Base-by-base conservation (phyloP, 2,329 filamentous ascomycete genomes). In the Neoscytalidium dimidiatum region DNA sequence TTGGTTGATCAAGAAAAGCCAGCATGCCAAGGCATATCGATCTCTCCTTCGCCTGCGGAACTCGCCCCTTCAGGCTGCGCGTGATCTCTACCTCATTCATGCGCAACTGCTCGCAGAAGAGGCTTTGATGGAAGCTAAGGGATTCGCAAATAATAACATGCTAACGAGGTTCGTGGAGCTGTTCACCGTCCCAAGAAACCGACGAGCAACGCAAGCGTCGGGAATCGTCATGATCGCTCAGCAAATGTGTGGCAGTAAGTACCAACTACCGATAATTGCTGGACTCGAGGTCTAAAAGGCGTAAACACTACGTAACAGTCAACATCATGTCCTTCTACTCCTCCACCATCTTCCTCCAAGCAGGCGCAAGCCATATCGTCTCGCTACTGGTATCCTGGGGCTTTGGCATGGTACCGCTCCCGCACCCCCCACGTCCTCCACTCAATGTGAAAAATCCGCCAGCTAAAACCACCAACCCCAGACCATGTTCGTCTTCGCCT, bases 181-280 rank as follows among this genome's bases (percentile, higher is more conserved):
- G 0, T 90, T 92, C 71, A 90, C 87, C 9, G 84, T 92, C 63
- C 88, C 90, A 1, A 85, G 90, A 49, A 81, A 90, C 17, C 85
- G 89, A 11, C 84, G 89, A 43, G 92, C 92, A 2, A 94, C 88
- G 4, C 82, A 91, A 31, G 92, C 92, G 5, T 90, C 91, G 1
- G 90, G 88, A 68, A 87, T 88, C 1, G 91, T 94, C 69, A 96
- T 96, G 92, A 88, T 88, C 69, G 80, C 79, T 0, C 86, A 89
- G 69, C 86, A 89, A 71, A 83, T 89, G 79, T 87, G 85, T 66
- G 86, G 85, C 33, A 58, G 51, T 53, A 29, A 17, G 51, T 62
- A 13, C 17, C n/a, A n/a, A n/a, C n/a, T n/a, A n/a, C 35, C 21
- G 8, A 41, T 7, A 41, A 17, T 13, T 7, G 13, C 11, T 23